Evolutionary conservation across 495 filamentous ascomycete species (phyloP), one percentile per base, ranked within the genome.

Genomic region (Umbilicaria muhlenbergii): DNA sequence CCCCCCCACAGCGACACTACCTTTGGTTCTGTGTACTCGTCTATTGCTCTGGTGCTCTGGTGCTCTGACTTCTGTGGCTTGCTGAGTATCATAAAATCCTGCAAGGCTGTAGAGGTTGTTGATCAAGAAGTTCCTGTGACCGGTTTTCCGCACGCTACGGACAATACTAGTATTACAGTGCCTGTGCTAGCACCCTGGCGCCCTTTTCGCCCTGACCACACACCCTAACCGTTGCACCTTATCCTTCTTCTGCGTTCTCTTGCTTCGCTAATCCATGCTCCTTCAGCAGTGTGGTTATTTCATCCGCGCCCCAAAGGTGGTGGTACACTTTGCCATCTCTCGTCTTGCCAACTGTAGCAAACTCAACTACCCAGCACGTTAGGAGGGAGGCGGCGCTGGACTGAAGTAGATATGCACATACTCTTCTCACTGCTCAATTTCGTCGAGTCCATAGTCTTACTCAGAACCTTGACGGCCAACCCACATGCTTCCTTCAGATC

Each of bases 401-500:
- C 10, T 11, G 3, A 28, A 16, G 12, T 7, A 14, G n/a, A 12
- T 24, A 4, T 21, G 19, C 13, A 69, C 77, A 63, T 67, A 94
- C 88, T 94, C 74, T 99, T 99, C 70, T 96, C 88, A 56, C 87
- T 94, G 71, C 85, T 93, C 55, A 99, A 64, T 71, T 94, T 96
- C 5, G 91, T 95, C 35, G 86, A 89, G 63, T 99, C 91, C 92
- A 99, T 99, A 3, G 91, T 99, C 78, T 99, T 99, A 74, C 89
- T 95, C 50, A 99, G 66, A 43, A 96, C 91, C 76, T 99, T 99
- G 53, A 99, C 88, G 16, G 91, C 91, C 75, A 95, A 80, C 34
- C 78, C 88, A 66, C 91, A 96, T 6, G 91, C 91, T 70, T 96
- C 89, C 71, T 94, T 86, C 58, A 99, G 64, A 49, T 83, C 77